Percentiles rank a stretch among this genome's conserved stretches.
These are phyloP conservation scores for Amborella trichopoda DNA, from an alignment of 164 flowering plant species.

Conservation along the genomic window DNA sequence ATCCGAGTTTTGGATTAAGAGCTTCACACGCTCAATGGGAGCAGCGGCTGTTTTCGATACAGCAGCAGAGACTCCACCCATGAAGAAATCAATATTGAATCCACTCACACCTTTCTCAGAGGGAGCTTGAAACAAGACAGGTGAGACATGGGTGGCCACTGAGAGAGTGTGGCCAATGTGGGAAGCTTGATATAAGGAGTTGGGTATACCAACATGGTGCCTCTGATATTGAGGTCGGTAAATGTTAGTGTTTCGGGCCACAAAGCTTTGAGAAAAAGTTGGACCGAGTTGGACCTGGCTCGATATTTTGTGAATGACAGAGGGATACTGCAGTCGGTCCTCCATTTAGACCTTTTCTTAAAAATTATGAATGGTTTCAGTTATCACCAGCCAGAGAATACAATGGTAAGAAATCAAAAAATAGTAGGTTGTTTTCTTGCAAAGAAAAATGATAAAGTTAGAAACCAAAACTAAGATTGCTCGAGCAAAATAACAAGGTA, in stretches of 20 bases:
- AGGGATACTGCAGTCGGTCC: slow-evolving; percentile 1
- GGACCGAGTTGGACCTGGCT: slow-evolving; percentile 3
- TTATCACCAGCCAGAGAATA: no score
- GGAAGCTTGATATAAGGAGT: background rate
- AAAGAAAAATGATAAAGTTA: no score
- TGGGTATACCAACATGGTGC: slow-evolving; percentile 2
- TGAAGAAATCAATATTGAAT: slow-evolving; percentile 7
- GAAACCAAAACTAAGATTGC: no score
- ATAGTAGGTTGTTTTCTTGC: no score
- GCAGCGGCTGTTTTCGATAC: slow-evolving; percentile 55
- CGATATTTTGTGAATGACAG: slow-evolving; percentile 3
- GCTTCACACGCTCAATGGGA: slow-evolving; percentile 47
- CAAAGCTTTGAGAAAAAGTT: slow-evolving; percentile 1
- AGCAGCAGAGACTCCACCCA: slow-evolving; percentile 37
- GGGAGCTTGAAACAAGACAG: slow-evolving; percentile 3
- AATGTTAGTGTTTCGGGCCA: slow-evolving; percentile 1
- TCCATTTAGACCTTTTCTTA: no score
- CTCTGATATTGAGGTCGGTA: slow-evolving; percentile 1
- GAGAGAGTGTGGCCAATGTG: background rate
- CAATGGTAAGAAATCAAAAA: no score
- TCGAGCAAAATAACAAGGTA: no score
- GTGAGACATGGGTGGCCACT: background rate
- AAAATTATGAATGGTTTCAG: no score
- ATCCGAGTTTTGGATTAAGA: slow-evolving; percentile 12
- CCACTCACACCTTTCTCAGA: slow-evolving; percentile 3